Percentiles rank a stretch among this genome's conserved stretches.
Evolutionary conservation across 2,329 filamentous ascomycete genomes (phyloP).

Genomic region (Epicoccum nigrum): DNA sequence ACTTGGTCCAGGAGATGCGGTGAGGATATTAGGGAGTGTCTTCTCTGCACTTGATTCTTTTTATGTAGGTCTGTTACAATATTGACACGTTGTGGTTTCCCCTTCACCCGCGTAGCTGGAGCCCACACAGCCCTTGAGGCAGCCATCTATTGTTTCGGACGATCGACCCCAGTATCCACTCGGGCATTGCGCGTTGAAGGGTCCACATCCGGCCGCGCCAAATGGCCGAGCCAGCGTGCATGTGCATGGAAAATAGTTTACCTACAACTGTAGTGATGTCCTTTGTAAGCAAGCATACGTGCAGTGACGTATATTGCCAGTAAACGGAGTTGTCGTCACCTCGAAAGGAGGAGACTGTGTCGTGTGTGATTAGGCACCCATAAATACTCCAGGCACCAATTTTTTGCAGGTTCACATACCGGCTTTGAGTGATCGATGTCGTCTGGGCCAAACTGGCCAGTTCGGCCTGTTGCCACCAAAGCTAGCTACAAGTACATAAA

Average conservation of each 20-base stretch:
- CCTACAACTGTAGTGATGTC: neutral
- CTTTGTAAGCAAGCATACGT: neutral
- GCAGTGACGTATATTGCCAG: neutral
- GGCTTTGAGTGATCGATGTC: neutral
- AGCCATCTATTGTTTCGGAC: conserved; percentile 30
- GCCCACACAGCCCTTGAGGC: conserved; percentile 30
- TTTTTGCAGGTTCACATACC: neutral
- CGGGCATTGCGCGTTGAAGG: conserved; percentile 23
- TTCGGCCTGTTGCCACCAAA: neutral
- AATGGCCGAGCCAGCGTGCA: conserved; percentile 4
- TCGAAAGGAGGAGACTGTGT: no score
- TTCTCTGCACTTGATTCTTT: conserved; percentile 11
- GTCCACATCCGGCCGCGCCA: conserved; percentile 28
- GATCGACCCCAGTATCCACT: conserved; percentile 36
- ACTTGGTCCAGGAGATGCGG: conserved; percentile 23
- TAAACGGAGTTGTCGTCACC: no score
- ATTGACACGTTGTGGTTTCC: conserved; percentile 43
- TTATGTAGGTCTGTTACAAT: conserved; percentile 25
- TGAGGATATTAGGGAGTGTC: conserved; percentile 11
- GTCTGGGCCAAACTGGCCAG: neutral
- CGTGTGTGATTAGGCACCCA: neutral
- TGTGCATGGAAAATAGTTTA: neutral
- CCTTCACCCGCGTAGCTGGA: conserved; percentile 23
- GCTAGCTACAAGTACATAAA: conserved; percentile 4
- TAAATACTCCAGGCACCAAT: conserved; percentile 5